Evolutionary conservation across 768 basidiomycete genomes (phyloP).

Genomic region (Hysterangium stoloniferum): DNA sequence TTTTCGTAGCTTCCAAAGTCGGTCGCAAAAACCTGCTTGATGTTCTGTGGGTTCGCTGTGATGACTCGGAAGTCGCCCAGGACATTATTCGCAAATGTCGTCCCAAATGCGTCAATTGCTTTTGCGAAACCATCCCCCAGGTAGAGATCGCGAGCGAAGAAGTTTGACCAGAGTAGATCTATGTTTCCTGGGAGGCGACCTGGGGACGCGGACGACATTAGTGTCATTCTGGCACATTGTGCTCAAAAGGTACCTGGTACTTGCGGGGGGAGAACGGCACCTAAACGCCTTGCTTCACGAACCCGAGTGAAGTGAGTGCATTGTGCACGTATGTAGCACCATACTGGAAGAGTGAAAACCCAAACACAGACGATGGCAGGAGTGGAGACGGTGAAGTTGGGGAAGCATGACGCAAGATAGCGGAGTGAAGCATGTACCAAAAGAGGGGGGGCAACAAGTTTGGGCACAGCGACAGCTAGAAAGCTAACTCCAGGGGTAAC

Average conservation of each 20-base stretch:
- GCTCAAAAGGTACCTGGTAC: background rate
- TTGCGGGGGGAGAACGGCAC: background rate
- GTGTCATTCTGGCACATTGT: background rate
- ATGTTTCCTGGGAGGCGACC: background rate
- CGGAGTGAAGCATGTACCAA: background rate
- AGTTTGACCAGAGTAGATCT: background rate
- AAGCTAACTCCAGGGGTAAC: background rate
- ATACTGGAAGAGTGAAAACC: background rate
- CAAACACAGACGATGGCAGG: background rate
- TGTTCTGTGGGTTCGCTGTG: background rate
- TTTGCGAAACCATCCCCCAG: slow-evolving; percentile 1
- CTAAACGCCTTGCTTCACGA: background rate
- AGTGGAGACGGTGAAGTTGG: background rate
- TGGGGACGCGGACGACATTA: background rate
- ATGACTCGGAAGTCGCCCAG: slow-evolving; percentile 11
- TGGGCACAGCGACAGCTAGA: background rate
- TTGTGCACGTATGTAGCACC: background rate
- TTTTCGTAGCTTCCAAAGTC: slow-evolving; percentile 38
- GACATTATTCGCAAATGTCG: slow-evolving; percentile 15
- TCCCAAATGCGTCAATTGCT: background rate
- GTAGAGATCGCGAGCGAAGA: background rate
- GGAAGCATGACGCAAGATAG: background rate
- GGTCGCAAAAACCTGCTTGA: slow-evolving; percentile 36
- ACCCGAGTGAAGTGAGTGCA: background rate
- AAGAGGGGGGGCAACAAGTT: background rate